Evolutionary conservation across 1,139 yeast genomes (phyloP), one percentile per base, ranked within the genome.

Genomic region (Saccharomyces hybrid): DNA sequence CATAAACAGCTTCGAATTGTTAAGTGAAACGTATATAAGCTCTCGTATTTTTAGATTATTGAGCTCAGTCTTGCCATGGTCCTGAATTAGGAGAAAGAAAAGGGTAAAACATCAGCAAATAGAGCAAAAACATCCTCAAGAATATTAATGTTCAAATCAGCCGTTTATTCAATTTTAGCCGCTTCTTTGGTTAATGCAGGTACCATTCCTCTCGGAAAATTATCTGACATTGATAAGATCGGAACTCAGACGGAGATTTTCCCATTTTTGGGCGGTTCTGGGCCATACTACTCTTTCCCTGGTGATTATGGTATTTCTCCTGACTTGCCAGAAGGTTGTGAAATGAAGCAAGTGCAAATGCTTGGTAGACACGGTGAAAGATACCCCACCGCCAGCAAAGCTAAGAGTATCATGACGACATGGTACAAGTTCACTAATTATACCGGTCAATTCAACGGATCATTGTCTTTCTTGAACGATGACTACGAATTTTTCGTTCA

Each of bases 331-430:
- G 60, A 60, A n/a, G 75, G 75, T 50, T 80, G 88, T 64, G 67
- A 72, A 9, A 74, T 84, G 50, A 84, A 82, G 58, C 90, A 84
- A 67, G 87, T 84, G 11, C 83, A 82, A 60, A 69, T 82, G 57
- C 71, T 81, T 52, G 75, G 79, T 56, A 79, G 95, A 67, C 93
- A 86, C 63, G 93, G 93, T 24, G 91, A 84, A 65, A 73, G 93
- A 62, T 86, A 76, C 67, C 89, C 89, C 34, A 71, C 75, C 2
- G 64, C 64, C 12, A 58, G 64, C 29, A 63, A 66, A 12, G 78
- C 77, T 46, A 58, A 53, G 3, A 48, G 51, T 2, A 46, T 64
- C 19, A 48, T 52, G 28, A 26, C 41, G 2, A 50, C 64, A 7
- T 63, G 58, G 51, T 52, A 60, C 34, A 71, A 69, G 55, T 50